phyloP scores from a whole-genome alignment of 495 filamentous ascomycete genomes.

The Trichoderma parareesei region DNA sequence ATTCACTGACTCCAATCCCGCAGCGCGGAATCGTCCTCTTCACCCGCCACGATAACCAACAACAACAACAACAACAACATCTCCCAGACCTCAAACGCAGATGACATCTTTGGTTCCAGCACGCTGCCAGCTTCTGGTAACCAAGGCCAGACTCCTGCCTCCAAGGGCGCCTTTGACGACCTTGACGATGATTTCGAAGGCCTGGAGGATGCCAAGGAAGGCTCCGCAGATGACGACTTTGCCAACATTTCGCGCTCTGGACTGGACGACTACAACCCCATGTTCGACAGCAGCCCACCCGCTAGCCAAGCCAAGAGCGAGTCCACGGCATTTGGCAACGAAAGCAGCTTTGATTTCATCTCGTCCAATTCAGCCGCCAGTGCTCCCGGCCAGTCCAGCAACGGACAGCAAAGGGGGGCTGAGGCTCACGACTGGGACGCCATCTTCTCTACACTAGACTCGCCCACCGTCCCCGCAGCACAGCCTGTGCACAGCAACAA shows the following conservation, averaged over 20 bases:
- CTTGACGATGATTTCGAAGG: conserved; percentile 89
- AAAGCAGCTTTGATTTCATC: conserved; percentile 44
- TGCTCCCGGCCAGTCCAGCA: conserved; percentile 45
- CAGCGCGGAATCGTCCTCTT: conserved; percentile 14
- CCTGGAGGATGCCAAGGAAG: conserved; percentile 82
- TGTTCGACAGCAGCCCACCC: conserved; percentile 52
- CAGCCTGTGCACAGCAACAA: conserved; percentile 17
- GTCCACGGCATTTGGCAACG: conserved; percentile 36
- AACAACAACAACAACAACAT: conserved; percentile 14
- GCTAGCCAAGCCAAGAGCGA: conserved; percentile 46
- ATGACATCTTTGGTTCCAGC: conserved; percentile 27
- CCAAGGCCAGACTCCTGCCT: conserved; percentile 19
- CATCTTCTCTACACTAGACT: conserved; percentile 76
- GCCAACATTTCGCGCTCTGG: conserved; percentile 50
- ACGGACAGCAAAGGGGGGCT: conserved; percentile 28
- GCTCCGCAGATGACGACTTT: conserved; percentile 84
- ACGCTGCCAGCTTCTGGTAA: conserved; percentile 10
- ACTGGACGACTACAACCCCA: conserved; percentile 58
- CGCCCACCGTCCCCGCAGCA: conserved; percentile 32
- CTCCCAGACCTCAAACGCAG: conserved; percentile 19
- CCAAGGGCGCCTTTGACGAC: conserved; percentile 51
- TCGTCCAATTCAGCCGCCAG: conserved; percentile 36
- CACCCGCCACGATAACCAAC: conserved; percentile 16
- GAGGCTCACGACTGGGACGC: conserved; percentile 86
- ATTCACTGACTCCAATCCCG: not conserved